Conservation (phyloP, 345 rosid species). For the Citrus trifoliata region DNA sequence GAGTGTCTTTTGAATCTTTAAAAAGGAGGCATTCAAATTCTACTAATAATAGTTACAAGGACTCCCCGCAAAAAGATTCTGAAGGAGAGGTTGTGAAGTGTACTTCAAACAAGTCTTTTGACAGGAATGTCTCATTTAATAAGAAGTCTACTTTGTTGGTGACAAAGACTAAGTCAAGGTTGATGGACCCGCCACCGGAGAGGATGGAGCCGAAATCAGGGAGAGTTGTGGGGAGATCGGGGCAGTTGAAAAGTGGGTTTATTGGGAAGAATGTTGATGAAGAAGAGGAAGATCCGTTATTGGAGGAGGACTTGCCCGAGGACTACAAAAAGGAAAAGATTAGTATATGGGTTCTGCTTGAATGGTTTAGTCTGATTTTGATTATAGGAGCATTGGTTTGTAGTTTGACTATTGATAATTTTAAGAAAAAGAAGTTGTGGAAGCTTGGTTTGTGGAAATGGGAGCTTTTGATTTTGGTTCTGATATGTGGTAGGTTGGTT, state of each 20-base stretch:
- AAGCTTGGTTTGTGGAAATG: conserved; percentile 79
- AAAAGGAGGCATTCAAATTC: conserved; percentile 8
- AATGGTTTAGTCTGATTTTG: conserved; percentile 65
- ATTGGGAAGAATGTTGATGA: conserved; percentile 39
- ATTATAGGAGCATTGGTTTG: conserved; percentile 57
- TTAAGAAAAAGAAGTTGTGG: conserved; percentile 39
- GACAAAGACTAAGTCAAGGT: conserved; percentile 61
- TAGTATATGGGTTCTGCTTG: conserved; percentile 41
- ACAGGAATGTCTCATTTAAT: conserved; percentile 34
- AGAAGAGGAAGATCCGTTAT: conserved; percentile 73
- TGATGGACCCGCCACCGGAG: conserved; percentile 60
- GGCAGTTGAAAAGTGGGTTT: conserved; percentile 44
- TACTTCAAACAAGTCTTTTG: conserved; percentile 45
- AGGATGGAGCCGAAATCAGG: conserved; percentile 36
- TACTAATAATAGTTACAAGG: conserved; percentile 16
- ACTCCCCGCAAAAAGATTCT: conserved; percentile 20
- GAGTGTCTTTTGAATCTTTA: conserved; percentile 30
- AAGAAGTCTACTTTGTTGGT: conserved; percentile 24
- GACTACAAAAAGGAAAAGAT: conserved; percentile 52
- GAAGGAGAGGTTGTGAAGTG: conserved; percentile 53
- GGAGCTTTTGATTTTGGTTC: conserved; percentile 70
- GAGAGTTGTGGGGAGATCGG: conserved; percentile 34
- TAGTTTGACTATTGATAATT: conserved; percentile 38
- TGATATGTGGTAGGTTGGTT: conserved; percentile 82
- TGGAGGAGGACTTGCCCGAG: conserved; percentile 76